Base-by-base conservation (phyloP, 768 basidiomycete species). In the Psilocybe sp. region DNA sequence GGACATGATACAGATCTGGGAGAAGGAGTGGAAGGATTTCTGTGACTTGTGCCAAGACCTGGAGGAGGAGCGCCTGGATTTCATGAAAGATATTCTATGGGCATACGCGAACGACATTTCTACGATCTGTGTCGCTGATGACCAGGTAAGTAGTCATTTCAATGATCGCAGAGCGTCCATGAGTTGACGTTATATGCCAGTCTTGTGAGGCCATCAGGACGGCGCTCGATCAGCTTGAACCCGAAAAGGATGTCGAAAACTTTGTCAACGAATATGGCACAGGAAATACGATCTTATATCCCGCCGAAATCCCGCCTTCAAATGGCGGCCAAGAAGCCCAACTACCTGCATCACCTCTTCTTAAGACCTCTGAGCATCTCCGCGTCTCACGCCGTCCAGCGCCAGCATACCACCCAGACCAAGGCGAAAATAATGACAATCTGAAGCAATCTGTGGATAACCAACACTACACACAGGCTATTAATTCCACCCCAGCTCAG, bases 1-100 rank as follows among this genome's bases (percentile, higher is more conserved):
- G 56, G 88, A 92, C 44, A 84, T 89, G 40, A 71, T 81, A 46
- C 77, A 73, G 18, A 82, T 82, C 56, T 98, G 95, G 96, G 95
- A 98, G 64, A 73, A 75, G 52, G 88, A 94, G 45, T 99, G 95
- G 95, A 95, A 91, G 68, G 75, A 75, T 11, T 98, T 95, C 69
- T 98, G 93, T 63, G 97, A 99, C 68, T 79, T 81, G n/a, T 92
- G 90, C 55, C 97, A 99, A 69, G 97, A 99, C 72, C 69, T 97
- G 39, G 97, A 99, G 60, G 95, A 98, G 60, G 97, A 98, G 48
- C 80, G 97, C 19, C 68, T 94, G 65, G 93, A 95, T 53, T 89
- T 95, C 65, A 83, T 90, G 74, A 98, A 96, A 71, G 92, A 95
- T 65, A 88, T 86, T 48, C 75, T 97, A 57, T 99, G 97, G 96